phyloP scores from a whole-genome alignment of 2,329 filamentous ascomycete species.

The Pseudocercospora fuligena region DNA sequence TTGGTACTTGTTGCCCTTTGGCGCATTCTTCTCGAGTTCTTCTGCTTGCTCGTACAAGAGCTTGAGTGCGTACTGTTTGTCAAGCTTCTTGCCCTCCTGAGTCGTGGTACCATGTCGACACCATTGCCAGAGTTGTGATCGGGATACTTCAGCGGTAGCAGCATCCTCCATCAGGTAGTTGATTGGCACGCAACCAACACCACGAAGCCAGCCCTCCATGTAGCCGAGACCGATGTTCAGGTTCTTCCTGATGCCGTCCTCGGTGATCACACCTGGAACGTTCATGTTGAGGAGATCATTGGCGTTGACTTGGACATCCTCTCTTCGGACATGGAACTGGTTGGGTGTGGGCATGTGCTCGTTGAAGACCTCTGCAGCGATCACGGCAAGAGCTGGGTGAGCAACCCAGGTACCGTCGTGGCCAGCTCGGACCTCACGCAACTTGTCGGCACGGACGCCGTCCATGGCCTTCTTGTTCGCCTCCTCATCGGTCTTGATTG shows the following conservation, averaged over 20 bases:
- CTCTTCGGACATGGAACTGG: slow-evolving; percentile 87
- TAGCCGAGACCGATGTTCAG: slow-evolving; percentile 94
- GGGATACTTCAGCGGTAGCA: slow-evolving; percentile 92
- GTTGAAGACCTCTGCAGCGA: slow-evolving; percentile 94
- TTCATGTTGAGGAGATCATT: slow-evolving; percentile 99
- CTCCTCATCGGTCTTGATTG: slow-evolving; percentile 89
- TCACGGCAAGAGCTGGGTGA: slow-evolving; percentile 86
- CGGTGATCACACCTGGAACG: slow-evolving; percentile 87
- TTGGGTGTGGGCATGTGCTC: slow-evolving; percentile 98
- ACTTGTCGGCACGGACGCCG: slow-evolving; percentile 81
- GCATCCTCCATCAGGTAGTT: slow-evolving; percentile 99
- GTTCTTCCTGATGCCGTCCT: slow-evolving; percentile 96
- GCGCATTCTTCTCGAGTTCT: slow-evolving; percentile 72
- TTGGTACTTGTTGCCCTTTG: slow-evolving; percentile 88
- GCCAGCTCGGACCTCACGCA: slow-evolving; percentile 91
- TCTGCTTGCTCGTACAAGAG: slow-evolving; percentile 86
- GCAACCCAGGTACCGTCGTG: slow-evolving; percentile 98
- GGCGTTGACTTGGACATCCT: slow-evolving; percentile 83
- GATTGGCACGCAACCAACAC: slow-evolving; percentile 94
- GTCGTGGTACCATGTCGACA: slow-evolving; percentile 74
- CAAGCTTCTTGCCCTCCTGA: slow-evolving; percentile 86
- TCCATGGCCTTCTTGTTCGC: slow-evolving; percentile 34
- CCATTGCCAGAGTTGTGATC: slow-evolving; percentile 98
- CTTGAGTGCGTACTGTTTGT: slow-evolving; percentile 87
- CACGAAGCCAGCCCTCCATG: slow-evolving; percentile 98